These are phyloP conservation scores for Pichia sp. DNA, from an alignment of 1,139 yeast species.

Conservation along the genomic window DNA sequence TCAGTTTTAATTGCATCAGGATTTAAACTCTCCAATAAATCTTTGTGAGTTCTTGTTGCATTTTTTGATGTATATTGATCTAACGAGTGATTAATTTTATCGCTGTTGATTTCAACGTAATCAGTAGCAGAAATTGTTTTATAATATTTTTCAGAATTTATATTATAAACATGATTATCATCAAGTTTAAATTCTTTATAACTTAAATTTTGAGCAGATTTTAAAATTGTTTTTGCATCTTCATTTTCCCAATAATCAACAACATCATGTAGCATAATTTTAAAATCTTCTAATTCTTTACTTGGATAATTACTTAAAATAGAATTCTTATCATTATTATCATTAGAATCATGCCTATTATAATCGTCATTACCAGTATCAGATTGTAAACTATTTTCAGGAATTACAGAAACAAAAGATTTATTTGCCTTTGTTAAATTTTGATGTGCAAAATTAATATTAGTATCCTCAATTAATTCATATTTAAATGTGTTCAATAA, in stretches of 20 bases:
- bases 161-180: too few relatives aligned
- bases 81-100: not conserved
- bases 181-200: conserved; percentile 10
- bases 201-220: conserved; percentile 3
- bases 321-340: too few relatives aligned
- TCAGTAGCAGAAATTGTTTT: not conserved
- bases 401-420: too few relatives aligned
- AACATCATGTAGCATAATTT: conserved; percentile 7
- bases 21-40: conserved; percentile 13
- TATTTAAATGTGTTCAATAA: conserved; percentile 17
- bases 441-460: too few relatives aligned
- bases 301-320: not conserved
- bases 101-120: not conserved
- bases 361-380: too few relatives aligned
- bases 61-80: not conserved
- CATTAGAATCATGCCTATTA: too few relatives aligned
- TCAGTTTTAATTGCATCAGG: conserved; percentile 12
- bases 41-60: too few relatives aligned
- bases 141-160: too few relatives aligned
- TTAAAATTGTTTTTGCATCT: conserved; percentile 7
- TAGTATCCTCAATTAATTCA: conserved; percentile 10
- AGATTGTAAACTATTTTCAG: too few relatives aligned
- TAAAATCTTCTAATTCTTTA: conserved; percentile 1
- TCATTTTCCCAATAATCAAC: conserved; percentile 11
- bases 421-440: too few relatives aligned